Base-by-base conservation (phyloP, 129 eudicot genomes). In the Glebionis coronaria region DNA sequence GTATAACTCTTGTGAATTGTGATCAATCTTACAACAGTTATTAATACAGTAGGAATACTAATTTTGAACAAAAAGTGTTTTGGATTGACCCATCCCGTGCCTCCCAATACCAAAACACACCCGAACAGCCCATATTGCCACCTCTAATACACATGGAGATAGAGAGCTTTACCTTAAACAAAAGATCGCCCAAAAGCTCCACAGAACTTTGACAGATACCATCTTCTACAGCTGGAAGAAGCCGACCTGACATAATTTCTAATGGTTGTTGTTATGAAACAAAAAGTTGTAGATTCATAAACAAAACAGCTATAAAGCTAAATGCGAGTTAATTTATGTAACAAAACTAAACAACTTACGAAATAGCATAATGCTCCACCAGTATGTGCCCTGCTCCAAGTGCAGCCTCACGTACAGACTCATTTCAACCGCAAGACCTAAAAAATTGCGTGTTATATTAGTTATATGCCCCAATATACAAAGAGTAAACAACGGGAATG, bases 341-440 rank as follows among this genome's bases (percentile, higher is more conserved):
- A 28, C 6, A 2, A 58, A 29, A 45, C 46, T 38, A 69, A 28
- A 58, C 60, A 44, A 69, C 92, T 68, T 83, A 93, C 99, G 97
- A 84, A 44, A 87, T 79, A 15, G 97, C 97, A 81, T 93, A 93
- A 77, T 88, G 99, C 77, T 93, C 99, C 70, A 93, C 99, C 69
- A 88, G 79, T 49, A 93, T 92, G 78, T 93, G 99, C n/a, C 99
- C 97, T 74, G 99, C 92, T 75, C 97, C 83, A n/a, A 93, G 88
- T 29, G 99, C 98, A 44, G 96, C 97, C 13, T 93, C 99, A 63
- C 99, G 97, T 29, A 93, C 99, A 68, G 93, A 88, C 75, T 93
- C 99, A 73, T 93, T 93, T 93, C 99, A 77, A 86, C 99, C 10
- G 97, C 97, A 74, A 89, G 92, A 68, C 99, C 99, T 93, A 76